phyloP scores from a whole-genome alignment of 345 rosid genomes.

The Pseudoturritis turrita region DNA sequence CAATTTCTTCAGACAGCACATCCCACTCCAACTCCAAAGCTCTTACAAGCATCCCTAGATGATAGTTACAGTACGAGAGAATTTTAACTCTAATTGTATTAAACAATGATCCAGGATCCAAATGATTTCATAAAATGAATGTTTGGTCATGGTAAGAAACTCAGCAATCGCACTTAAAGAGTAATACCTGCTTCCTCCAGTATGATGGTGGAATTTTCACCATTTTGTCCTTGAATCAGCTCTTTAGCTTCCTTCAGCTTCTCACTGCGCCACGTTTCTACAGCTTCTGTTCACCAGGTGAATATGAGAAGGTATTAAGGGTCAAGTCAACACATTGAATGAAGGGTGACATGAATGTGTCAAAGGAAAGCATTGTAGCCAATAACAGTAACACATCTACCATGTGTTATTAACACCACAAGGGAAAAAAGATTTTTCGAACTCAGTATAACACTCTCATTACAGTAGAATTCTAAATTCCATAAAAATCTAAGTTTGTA shows the following conservation, averaged over 20 bases:
- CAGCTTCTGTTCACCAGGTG: constrained; percentile 53
- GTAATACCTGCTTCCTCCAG: constrained; percentile 75
- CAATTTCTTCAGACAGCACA: constrained; percentile 72
- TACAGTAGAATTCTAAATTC: background rate
- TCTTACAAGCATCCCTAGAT: constrained; percentile 58
- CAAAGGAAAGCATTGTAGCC: background rate
- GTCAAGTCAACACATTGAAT: background rate
- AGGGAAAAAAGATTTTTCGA: background rate
- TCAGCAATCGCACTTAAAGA: background rate
- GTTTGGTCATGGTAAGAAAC: background rate
- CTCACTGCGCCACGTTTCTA: constrained; percentile 88
- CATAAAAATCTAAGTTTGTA: too few species aligned
- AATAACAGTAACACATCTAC: constrained; percentile 1
- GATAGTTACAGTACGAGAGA: background rate
- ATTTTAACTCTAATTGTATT: background rate
- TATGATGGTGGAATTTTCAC: constrained; percentile 43
- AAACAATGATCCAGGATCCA: background rate
- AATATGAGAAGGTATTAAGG: constrained; percentile 13
- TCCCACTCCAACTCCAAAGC: constrained; percentile 82
- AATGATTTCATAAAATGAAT: background rate
- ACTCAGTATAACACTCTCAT: background rate
- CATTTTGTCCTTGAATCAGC: constrained; percentile 39
- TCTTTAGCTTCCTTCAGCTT: constrained; percentile 64
- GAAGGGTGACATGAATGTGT: background rate
- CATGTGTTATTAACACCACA: background rate